phyloP scores from a whole-genome alignment of 2,329 filamentous ascomycete genomes.

The Blastomyces silverae region DNA sequence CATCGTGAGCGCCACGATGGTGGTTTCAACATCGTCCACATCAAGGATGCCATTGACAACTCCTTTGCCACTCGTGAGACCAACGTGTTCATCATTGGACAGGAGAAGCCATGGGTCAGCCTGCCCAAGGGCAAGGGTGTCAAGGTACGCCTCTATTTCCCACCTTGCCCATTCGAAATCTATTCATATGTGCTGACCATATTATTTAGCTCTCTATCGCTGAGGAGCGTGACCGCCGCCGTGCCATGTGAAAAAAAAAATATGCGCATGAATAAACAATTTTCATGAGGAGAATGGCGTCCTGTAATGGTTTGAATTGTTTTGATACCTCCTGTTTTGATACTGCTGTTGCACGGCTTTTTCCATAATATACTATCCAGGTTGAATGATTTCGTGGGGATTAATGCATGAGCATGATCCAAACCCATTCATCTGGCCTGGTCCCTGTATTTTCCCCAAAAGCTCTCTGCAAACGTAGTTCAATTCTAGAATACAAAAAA shows the following conservation, averaged over 20 bases:
- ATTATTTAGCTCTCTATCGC: conserved; percentile 72
- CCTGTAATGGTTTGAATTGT: conserved; percentile 21
- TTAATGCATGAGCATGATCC: conserved; percentile 1
- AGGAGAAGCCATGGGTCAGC: conserved; percentile 98
- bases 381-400: background rate
- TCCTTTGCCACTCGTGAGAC: conserved; percentile 97
- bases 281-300: conserved; percentile 31
- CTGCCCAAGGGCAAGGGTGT: conserved; percentile 99
- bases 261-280: conserved; percentile 26
- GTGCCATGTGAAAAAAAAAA: conserved; percentile 48
- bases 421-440: background rate
- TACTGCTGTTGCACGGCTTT: conserved; percentile 3
- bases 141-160: conserved; percentile 51
- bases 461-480: conserved; percentile 9
- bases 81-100: conserved; percentile 99
- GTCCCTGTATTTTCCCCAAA: background rate
- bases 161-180: background rate
- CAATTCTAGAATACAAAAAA: conserved; percentile 2
- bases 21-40: conserved; percentile 99
- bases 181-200: conserved; percentile 22
- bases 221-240: conserved; percentile 97
- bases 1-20: conserved; percentile 99
- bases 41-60: conserved; percentile 99
- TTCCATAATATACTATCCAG: conserved; percentile 8
- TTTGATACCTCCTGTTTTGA: conserved; percentile 11